Conservation (phyloP, 768 basidiomycete species). For the Phanerochaete sordida region DNA sequence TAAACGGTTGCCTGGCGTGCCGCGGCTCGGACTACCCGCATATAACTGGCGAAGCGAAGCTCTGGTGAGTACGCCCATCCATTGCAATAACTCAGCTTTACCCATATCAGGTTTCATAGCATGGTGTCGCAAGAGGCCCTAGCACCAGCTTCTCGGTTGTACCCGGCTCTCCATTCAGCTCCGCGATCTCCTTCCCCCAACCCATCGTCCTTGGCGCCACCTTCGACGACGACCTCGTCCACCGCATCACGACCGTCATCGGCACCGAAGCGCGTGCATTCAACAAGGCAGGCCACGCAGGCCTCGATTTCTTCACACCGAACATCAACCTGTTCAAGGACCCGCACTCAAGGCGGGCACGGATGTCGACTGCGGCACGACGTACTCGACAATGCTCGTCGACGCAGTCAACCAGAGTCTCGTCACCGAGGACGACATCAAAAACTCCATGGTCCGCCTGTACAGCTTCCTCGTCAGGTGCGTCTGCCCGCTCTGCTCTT, state of each 20-base stretch:
- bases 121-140: slow-evolving; percentile 51
- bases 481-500: slow-evolving; percentile 2
- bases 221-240: slow-evolving; percentile 52
- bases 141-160: slow-evolving; percentile 44
- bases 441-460: slow-evolving; percentile 39
- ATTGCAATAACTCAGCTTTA: no score
- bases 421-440: slow-evolving; percentile 41
- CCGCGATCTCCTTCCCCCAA: slow-evolving; percentile 56
- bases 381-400: slow-evolving; percentile 42
- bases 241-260: slow-evolving; percentile 44
- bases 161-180: slow-evolving; percentile 46
- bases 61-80: slow-evolving; percentile 34
- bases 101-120: no score
- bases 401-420: slow-evolving; percentile 46
- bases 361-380: slow-evolving; percentile 43
- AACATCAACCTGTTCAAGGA: slow-evolving; percentile 54
- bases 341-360: slow-evolving; percentile 50
- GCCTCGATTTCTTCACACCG: slow-evolving; percentile 55
- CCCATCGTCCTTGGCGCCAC: slow-evolving; percentile 53
- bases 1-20: slow-evolving; percentile 45
- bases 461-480: slow-evolving; percentile 55
- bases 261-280: slow-evolving; percentile 58
- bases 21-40: slow-evolving; percentile 51
- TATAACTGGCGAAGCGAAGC: slow-evolving; percentile 65
- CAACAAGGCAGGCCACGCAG: slow-evolving; percentile 50